Evolutionary conservation across 257 asterid genomes (phyloP).

Genomic region (Fraxinus pennsylvanica): DNA sequence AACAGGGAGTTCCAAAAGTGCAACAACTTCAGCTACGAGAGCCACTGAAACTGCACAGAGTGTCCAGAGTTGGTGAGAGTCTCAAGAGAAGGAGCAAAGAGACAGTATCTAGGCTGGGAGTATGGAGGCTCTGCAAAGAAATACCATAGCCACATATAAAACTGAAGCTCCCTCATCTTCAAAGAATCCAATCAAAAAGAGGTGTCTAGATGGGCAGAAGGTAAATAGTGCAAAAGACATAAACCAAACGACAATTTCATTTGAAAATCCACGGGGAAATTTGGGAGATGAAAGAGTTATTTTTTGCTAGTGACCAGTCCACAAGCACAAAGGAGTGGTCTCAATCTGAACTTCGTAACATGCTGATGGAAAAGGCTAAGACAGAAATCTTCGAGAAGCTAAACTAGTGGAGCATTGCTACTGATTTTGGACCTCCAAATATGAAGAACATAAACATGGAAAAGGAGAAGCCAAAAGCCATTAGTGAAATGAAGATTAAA

Average conservation of each 20-base stretch:
- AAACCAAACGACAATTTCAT: conserved; percentile 24
- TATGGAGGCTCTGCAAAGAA: conserved; percentile 7
- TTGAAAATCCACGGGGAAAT: conserved; percentile 21
- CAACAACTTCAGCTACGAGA: conserved; percentile 14
- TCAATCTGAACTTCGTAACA: too few relatives aligned
- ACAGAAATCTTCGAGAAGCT: conserved; percentile 25
- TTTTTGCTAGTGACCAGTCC: neutral
- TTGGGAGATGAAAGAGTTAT: conserved; percentile 19
- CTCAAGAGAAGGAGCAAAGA: conserved; percentile 33
- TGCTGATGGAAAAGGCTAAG: too few relatives aligned
- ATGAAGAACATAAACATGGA: too few relatives aligned
- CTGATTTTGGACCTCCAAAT: too few relatives aligned
- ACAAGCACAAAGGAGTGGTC: conserved; percentile 10
- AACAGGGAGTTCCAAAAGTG: conserved; percentile 21
- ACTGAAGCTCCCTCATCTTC: conserved; percentile 30
- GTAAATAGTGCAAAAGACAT: conserved; percentile 11
- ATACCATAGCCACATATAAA: conserved; percentile 16
- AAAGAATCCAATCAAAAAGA: conserved; percentile 40
- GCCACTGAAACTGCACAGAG: conserved; percentile 21
- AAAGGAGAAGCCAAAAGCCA: too few relatives aligned
- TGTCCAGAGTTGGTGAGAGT: conserved; percentile 19
- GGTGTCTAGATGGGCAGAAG: conserved; percentile 32
- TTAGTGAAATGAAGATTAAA: too few relatives aligned
- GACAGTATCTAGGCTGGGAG: neutral
- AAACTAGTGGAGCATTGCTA: conserved; percentile 28